phyloP scores from a whole-genome alignment of 169 alveolate genomes.

The Plasmodium gallinaceum region DNA sequence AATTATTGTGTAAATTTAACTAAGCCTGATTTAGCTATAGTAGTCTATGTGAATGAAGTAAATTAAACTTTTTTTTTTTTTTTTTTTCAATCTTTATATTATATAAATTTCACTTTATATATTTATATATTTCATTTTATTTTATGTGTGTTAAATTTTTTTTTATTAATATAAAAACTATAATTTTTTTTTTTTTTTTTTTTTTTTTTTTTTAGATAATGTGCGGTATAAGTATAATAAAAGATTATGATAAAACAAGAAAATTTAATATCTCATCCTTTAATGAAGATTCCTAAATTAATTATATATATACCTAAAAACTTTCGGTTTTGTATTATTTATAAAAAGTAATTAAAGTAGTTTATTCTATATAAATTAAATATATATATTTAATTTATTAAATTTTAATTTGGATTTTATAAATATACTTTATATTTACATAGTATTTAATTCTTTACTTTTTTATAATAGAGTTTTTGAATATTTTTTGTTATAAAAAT shows the following conservation, averaged over 20 bases:
- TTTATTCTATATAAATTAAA: neutral
- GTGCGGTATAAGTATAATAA: slow-evolving; percentile 72
- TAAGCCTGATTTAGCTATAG: slow-evolving; percentile 81
- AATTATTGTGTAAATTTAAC: slow-evolving; percentile 80
- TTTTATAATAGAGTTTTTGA: neutral
- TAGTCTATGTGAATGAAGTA: slow-evolving; percentile 85
- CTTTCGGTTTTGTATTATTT: no score
- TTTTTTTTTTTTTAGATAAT: slow-evolving; percentile 36
- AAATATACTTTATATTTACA: neutral
- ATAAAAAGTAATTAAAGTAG: neutral
- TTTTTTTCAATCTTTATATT: neutral
- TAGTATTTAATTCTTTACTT: no score
- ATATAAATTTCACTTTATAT: neutral
- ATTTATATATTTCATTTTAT: neutral
- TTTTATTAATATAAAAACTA: no score
- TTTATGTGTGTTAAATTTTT: neutral
- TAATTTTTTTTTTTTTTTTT: neutral
- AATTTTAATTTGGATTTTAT: neutral
- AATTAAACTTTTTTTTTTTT: neutral
- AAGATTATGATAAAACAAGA: slow-evolving; percentile 40
- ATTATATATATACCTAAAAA: neutral
- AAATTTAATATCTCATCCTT: slow-evolving; percentile 60
- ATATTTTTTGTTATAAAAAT: neutral
- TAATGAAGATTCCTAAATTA: slow-evolving; percentile 26
- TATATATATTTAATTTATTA: neutral